phyloP scores from a whole-genome alignment of 2,329 filamentous ascomycete genomes.

The Chalaropsis ovoidea region DNA sequence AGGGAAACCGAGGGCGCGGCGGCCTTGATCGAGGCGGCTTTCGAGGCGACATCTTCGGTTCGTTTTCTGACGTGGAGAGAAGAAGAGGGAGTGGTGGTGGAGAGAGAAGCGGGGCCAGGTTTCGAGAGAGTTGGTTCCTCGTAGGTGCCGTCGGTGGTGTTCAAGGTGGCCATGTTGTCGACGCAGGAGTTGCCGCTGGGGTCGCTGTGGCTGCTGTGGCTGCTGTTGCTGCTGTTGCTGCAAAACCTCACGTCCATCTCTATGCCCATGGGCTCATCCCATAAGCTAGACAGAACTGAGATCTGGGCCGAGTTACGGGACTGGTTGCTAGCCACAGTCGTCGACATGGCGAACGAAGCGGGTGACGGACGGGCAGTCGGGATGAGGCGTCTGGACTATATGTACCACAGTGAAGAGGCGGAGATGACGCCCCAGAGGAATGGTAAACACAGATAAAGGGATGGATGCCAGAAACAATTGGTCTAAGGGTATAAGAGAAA shows the following conservation, averaged over 20 bases:
- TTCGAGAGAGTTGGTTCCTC: conserved; percentile 16
- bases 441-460: conserved; percentile 14
- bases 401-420: not conserved
- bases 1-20: conserved; percentile 14
- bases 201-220: conserved; percentile 5
- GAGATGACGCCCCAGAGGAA: conserved; percentile 2
- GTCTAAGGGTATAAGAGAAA: conserved; percentile 13
- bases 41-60: conserved; percentile 4
- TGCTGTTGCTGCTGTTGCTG: conserved; percentile 8
- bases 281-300: conserved; percentile 26
- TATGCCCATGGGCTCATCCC: conserved; percentile 20
- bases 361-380: not conserved
- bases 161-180: conserved; percentile 10
- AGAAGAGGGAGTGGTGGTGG: not conserved
- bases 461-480: conserved; percentile 11
- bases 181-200: conserved; percentile 13
- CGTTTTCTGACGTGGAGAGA: conserved; percentile 7
- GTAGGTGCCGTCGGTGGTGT: conserved; percentile 8
- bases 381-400: not conserved
- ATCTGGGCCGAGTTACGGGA: conserved; percentile 23
- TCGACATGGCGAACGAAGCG: not conserved
- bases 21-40: not conserved
- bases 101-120: not conserved
- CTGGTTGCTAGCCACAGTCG: conserved; percentile 1
- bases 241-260: conserved; percentile 13